phyloP scores from a whole-genome alignment of 2,329 filamentous ascomycete genomes.

The Eutypella sp. region DNA sequence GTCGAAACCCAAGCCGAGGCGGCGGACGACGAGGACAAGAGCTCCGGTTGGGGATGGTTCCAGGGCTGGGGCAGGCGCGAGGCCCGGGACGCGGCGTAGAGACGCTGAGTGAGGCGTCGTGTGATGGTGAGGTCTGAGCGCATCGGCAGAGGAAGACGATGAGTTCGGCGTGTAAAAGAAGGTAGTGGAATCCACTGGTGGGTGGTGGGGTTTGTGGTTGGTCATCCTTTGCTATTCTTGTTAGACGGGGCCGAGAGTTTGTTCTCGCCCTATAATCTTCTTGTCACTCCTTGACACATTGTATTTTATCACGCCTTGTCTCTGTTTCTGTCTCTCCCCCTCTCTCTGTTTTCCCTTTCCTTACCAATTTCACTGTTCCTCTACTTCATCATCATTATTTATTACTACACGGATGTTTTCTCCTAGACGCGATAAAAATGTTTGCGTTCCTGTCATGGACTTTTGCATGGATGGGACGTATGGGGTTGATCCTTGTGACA shows the following conservation, averaged over 20 bases:
- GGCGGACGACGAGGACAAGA: not conserved
- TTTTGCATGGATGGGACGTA: not conserved
- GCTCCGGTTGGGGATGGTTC: not conserved
- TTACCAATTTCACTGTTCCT: not conserved
- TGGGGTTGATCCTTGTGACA: no score
- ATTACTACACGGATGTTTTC: no score
- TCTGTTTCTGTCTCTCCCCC: not conserved
- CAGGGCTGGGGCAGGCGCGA: not conserved
- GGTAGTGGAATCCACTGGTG: not conserved
- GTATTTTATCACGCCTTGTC: not conserved
- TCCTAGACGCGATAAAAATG: no score
- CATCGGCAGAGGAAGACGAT: not conserved
- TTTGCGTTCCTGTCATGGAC: no score
- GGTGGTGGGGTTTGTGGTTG: not conserved
- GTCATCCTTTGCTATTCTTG: not conserved
- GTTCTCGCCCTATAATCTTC: not conserved
- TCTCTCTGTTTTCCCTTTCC: not conserved
- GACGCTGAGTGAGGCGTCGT: not conserved
- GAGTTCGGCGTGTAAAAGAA: not conserved
- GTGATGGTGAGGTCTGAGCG: not conserved
- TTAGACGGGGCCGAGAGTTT: not conserved
- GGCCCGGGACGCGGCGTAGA: not conserved
- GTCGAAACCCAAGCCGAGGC: not conserved
- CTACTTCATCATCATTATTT: not conserved
- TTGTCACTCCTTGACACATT: not conserved